Base-by-base conservation (phyloP, 495 filamentous ascomycete species). In the Podospora pseudopauciseta region DNA sequence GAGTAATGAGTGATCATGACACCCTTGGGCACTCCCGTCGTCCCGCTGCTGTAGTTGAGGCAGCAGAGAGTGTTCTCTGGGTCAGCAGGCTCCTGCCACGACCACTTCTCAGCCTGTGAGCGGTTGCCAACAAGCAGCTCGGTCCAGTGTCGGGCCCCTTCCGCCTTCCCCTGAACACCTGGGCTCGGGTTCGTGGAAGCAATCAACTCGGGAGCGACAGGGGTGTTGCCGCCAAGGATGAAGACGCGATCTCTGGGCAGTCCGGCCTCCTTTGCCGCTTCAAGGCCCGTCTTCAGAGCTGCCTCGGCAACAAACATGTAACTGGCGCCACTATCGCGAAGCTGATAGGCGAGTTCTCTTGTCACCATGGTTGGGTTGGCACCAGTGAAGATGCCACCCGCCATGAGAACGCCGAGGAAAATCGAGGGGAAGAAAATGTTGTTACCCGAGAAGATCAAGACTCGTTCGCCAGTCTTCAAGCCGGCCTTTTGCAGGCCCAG, bases 11-110 rank as follows among this genome's bases (percentile, higher is more conserved):
- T 85, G 68, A 95, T 88, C 76, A 91, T 88, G 27, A 94, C 92
- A 26, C 92, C 92, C 74, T 96, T 96, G 16, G 92, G 90, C 5
- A 91, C 81, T 3, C 92, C 92, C 0, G 92, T 96, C 7, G 92
- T 96, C 3, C 92, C 92, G 62, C 83, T 86, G 65, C 83, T 87
- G 77, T 93, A 93, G 71, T 92, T 92, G 64, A 94, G 81, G 59
- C 80, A 83, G 70, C 81, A 82, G 6, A 78, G 73, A 7, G 79
- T 78, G 56, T 65, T 64, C 7, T 65, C 70, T 0, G 82, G 64
- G 64, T 83, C 74, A 4, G 65, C 53, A 0, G 80, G 79, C 49
- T 82, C 80, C 57, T 70, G 44, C 79, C 78, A 81, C 67, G 77
- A 75, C 71, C 82, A 88, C 28, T 73, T 75, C 34, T 80, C 73